Evolutionary conservation across 2,329 filamentous ascomycete genomes (phyloP), one percentile per base, ranked within the genome.

Genomic region (Fusarium torulosum): DNA sequence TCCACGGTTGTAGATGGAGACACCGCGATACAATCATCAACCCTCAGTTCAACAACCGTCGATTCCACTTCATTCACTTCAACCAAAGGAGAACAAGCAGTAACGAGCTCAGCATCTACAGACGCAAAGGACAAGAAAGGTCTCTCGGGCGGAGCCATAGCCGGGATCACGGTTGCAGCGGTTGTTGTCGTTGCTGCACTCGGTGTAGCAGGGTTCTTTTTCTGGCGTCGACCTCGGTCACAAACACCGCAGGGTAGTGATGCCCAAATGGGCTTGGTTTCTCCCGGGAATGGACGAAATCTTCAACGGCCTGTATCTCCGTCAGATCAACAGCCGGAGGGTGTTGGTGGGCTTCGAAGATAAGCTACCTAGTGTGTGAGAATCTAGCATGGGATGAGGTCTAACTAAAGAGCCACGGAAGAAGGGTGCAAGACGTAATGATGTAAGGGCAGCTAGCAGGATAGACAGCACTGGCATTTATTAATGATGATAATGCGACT

Each of bases 201-300:
- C 8, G 3, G 17, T 5, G 2, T 7, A 0, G 25, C 3, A n/a
- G 15, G 23, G 9, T 9, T 51, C 2, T 31, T 10, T 19, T 21
- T 3, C 3, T 51, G 41, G 17, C 19, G 31, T 4, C 23, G 37
- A 6, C 40, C 4, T 15, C 33, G 19, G 3, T 4, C 17, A 1
- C 6, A 3, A 1, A 17, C 9, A 10, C 13, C 37, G 1, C 35
- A 21, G 3, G 14, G 9, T 6, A 21, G 14, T 21, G 37, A 15
- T 4, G 27, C 27, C 27, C 27, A 29, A 11, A 29, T 29, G 10
- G 27, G 10, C 10, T 29, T 29, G 10, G 2, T 51, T 21, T 23
- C 35, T 10, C 1, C 19, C 1, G 19, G 15, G 1, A 6, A 20
- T 1, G n/a, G 7, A 3, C 31, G 4, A 2, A 19, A 27, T 6